phyloP scores from a whole-genome alignment of 2,329 filamentous ascomycete genomes.

The Hypoxylon sp. region DNA sequence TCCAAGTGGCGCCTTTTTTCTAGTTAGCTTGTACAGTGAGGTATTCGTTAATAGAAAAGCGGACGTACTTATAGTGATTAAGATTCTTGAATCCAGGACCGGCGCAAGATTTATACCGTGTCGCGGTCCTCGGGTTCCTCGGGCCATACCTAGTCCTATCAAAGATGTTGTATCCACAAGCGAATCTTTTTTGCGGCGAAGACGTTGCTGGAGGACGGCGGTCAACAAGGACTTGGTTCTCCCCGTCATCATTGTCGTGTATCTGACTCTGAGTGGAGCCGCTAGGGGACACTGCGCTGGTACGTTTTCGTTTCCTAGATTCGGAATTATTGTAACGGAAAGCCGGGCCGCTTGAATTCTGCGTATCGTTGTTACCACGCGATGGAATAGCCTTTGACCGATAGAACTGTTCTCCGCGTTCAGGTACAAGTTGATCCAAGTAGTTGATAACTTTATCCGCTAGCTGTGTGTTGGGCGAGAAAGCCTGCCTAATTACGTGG shows the following conservation, averaged over 20 bases:
- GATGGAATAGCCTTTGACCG: conserved; percentile 7
- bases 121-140: conserved; percentile 5
- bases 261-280: neutral
- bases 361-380: neutral
- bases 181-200: conserved; percentile 16
- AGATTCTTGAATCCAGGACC: conserved; percentile 20
- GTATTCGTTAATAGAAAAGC: neutral
- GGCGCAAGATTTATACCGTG: conserved; percentile 20
- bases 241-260: conserved; percentile 6
- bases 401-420: conserved; percentile 18
- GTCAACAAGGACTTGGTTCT: conserved; percentile 21
- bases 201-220: neutral
- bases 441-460: conserved; percentile 19
- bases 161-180: conserved; percentile 28
- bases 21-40: conserved; percentile 1
- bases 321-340: neutral
- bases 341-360: neutral
- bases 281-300: neutral
- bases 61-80: conserved; percentile 32
- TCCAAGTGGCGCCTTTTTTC: conserved; percentile 21
- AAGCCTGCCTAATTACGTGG: conserved; percentile 14
- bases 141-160: conserved; percentile 20
- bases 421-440: conserved; percentile 13
- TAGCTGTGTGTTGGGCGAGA: conserved; percentile 12
- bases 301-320: conserved; percentile 10